phyloP scores from a whole-genome alignment of 2,329 filamentous ascomycete genomes.

The Plenodomus tracheiphilus region DNA sequence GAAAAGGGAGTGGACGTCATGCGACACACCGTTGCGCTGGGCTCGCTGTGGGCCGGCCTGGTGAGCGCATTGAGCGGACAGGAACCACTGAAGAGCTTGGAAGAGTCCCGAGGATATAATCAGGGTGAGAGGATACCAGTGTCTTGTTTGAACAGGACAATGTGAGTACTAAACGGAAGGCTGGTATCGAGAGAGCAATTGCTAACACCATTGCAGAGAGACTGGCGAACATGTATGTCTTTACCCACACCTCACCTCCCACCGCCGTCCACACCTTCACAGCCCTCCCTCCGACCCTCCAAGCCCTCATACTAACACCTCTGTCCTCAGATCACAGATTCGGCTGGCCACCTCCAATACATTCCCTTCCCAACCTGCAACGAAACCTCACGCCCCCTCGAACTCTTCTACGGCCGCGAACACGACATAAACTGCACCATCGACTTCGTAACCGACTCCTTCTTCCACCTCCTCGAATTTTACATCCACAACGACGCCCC shows the following conservation, averaged over 20 bases:
- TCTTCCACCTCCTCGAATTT: constrained; percentile 91
- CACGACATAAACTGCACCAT: constrained; percentile 82
- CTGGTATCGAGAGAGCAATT: neutral
- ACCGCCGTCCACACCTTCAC: no score
- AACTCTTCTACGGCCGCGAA: constrained; percentile 84
- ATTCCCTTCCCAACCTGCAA: constrained; percentile 88
- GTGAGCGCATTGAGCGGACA: constrained; percentile 47
- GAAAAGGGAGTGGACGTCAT: neutral
- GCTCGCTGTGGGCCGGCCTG: constrained; percentile 37
- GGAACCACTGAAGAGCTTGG: constrained; percentile 43
- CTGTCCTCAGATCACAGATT: constrained; percentile 65
- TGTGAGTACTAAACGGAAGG: constrained; percentile 43
- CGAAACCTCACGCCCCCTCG: constrained; percentile 80
- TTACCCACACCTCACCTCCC: neutral
- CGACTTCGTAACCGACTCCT: constrained; percentile 72
- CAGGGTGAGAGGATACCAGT: constrained; percentile 56
- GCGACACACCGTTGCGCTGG: constrained; percentile 19
- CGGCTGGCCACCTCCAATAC: constrained; percentile 82
- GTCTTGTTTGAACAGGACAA: constrained; percentile 55
- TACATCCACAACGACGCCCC: constrained; percentile 97
- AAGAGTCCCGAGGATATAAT: constrained; percentile 49
- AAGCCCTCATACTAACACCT: neutral
- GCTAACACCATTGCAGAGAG: constrained; percentile 60
- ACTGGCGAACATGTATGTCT: constrained; percentile 74
- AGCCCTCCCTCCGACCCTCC: neutral